Conservation (phyloP, 1,284 basidiomycete species). For the Trametes hirsuta region DNA sequence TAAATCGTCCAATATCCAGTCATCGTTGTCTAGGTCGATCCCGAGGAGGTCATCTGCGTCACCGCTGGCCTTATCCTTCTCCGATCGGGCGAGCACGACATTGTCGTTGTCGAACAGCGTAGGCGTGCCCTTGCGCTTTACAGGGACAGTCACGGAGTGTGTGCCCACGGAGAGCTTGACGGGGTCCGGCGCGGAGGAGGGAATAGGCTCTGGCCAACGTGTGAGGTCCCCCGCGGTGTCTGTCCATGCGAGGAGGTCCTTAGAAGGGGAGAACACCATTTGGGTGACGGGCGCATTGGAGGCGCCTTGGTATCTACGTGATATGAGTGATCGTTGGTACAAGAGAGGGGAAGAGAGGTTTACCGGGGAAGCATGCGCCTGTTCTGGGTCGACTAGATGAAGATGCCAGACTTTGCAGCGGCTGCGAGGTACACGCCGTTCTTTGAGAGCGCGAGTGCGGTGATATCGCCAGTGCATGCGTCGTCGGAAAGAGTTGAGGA, state of each 20-base stretch:
- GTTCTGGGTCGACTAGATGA: conserved; percentile 74
- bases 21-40: conserved; percentile 56
- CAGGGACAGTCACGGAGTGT: conserved; percentile 39
- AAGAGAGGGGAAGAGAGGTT: conserved; percentile 14
- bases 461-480: conserved; percentile 61
- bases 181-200: conserved; percentile 70
- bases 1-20: conserved; percentile 87
- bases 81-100: conserved; percentile 41
- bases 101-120: conserved; percentile 53
- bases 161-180: conserved; percentile 50
- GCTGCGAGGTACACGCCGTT: conserved; percentile 95
- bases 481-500: conserved; percentile 64
- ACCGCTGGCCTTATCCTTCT: conserved; percentile 37
- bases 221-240: conserved; percentile 78
- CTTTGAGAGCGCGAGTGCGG: conserved; percentile 81
- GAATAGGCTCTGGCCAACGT: conserved; percentile 81
- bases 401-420: conserved; percentile 60
- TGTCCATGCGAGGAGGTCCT: conserved; percentile 87
- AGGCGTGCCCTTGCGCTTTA: conserved; percentile 43
- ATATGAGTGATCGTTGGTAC: not conserved
- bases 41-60: conserved; percentile 46
- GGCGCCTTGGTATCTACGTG: conserved; percentile 36
- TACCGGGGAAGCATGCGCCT: conserved; percentile 61
- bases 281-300: conserved; percentile 61
- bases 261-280: conserved; percentile 80